phyloP scores from a whole-genome alignment of 139 green algal genomes.

The Pseudopediastrum boryanum region DNA sequence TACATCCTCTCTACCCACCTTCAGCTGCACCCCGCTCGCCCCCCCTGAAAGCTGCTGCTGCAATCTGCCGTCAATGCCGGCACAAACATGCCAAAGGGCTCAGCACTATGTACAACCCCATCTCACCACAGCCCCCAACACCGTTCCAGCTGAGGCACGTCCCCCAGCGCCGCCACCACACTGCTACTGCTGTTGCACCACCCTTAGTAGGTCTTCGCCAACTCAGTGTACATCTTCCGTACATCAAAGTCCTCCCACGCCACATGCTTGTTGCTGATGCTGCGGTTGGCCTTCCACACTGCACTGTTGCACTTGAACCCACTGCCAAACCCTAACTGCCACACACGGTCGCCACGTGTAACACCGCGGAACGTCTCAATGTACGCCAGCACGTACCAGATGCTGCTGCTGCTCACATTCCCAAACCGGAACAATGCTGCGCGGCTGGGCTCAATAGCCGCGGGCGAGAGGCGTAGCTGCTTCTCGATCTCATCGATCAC shows the following conservation, averaged over 20 bases:
- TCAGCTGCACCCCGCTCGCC: too few relatives aligned
- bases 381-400: constrained; percentile 85
- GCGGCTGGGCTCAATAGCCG: constrained; percentile 75
- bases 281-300: constrained; percentile 81
- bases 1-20: too few relatives aligned
- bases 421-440: constrained; percentile 86
- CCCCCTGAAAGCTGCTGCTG: too few relatives aligned
- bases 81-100: too few relatives aligned
- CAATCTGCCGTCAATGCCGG: too few relatives aligned
- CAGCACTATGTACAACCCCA: too few relatives aligned
- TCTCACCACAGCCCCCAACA: too few relatives aligned
- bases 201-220: constrained; percentile 40
- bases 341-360: constrained; percentile 75
- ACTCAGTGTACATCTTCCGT: constrained; percentile 52
- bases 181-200: too few relatives aligned
- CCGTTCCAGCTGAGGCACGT: too few relatives aligned
- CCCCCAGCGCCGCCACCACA: too few relatives aligned
- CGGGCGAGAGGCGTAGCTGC: constrained; percentile 75
- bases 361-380: constrained; percentile 75
- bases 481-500: constrained; percentile 97
- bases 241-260: constrained; percentile 65
- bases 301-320: constrained; percentile 97
- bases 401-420: constrained; percentile 82
- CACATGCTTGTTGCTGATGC: constrained; percentile 33
- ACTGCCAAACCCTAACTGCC: constrained; percentile 92